Conservation (phyloP, 139 green algal genomes). For the Chlorella sp. region DNA sequence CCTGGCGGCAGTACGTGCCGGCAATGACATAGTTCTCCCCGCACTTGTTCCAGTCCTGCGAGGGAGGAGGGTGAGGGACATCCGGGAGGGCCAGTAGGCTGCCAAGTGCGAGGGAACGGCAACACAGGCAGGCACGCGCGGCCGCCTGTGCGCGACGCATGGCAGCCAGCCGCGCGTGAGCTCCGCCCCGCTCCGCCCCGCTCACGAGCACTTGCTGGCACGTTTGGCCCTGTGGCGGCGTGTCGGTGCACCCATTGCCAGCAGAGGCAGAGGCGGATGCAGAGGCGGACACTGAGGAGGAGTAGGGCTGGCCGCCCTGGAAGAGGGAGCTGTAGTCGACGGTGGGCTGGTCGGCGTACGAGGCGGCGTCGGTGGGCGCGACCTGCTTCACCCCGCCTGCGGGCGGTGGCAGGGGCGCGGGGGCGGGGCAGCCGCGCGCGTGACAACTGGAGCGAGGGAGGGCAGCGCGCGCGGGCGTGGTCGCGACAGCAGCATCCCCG, state of each 20-base stretch:
- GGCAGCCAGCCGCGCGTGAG: background rate
- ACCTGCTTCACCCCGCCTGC: slow-evolving; percentile 15
- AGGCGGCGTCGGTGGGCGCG: background rate
- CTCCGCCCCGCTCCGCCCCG: background rate
- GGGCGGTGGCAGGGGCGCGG: background rate
- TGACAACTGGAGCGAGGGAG: background rate
- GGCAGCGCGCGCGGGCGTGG: background rate
- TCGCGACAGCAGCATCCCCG: background rate
- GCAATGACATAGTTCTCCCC: slow-evolving; percentile 9
- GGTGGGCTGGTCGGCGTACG: background rate
- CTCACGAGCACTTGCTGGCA: background rate
- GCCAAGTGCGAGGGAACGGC: background rate
- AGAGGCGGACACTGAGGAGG: slow-evolving; percentile 3
- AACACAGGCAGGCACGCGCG: too few relatives aligned
- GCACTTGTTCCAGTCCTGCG: slow-evolving; percentile 10
- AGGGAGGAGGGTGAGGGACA: background rate
- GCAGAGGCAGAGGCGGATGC: background rate
- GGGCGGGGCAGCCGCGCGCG: background rate
- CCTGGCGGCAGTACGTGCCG: slow-evolving; percentile 18
- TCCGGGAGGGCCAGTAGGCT: background rate
- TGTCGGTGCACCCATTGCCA: slow-evolving; percentile 21
- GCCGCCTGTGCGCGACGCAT: too few relatives aligned
- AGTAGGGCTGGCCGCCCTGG: background rate
- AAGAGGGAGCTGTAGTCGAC: background rate
- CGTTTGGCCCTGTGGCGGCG: background rate